phyloP scores from a whole-genome alignment of 768 basidiomycete species.

The Boletus coccyginus region DNA sequence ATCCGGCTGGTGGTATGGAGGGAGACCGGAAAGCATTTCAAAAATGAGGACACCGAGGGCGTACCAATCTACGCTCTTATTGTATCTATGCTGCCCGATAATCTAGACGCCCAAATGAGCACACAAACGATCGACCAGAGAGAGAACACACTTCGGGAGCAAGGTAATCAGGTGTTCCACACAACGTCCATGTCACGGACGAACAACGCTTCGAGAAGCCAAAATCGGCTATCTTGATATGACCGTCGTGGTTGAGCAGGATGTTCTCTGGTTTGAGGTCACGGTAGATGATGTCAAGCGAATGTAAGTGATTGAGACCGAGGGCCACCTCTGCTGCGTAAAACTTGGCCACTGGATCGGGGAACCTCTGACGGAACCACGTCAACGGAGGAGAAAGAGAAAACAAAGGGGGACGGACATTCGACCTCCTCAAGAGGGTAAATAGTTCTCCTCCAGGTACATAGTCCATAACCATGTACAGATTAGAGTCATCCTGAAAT shows the following conservation, averaged over 20 bases:
- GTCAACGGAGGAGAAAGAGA: constrained; percentile 11
- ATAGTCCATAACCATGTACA: constrained; percentile 99
- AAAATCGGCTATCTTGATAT: constrained; percentile 96
- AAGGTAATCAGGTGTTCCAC: constrained; percentile 94
- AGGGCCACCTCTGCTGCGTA: constrained; percentile 95
- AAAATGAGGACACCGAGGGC: constrained; percentile 95
- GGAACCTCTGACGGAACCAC: constrained; percentile 64
- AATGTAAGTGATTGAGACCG: constrained; percentile 87
- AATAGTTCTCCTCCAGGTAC: constrained; percentile 97
- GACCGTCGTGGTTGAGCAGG: constrained; percentile 88
- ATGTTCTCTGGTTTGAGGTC: constrained; percentile 99
- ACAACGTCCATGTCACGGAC: constrained; percentile 91
- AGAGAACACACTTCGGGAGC: constrained; percentile 77
- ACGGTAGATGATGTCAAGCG: constrained; percentile 88
- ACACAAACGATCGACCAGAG: constrained; percentile 14
- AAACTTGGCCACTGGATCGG: constrained; percentile 96
- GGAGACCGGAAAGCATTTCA: constrained; percentile 96
- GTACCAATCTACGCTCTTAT: constrained; percentile 98
- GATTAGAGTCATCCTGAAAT: constrained; percentile 87
- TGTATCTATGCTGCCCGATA: constrained; percentile 81
- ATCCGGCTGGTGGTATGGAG: constrained; percentile 90
- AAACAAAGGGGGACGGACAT: constrained; percentile 47
- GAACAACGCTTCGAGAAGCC: constrained; percentile 91
- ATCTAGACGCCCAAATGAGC: constrained; percentile 43
- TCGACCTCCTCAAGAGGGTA: constrained; percentile 85